Percentiles rank a stretch among this genome's conserved stretches.
These are phyloP conservation scores for Handroanthus guayacan DNA, from an alignment of 257 asterid genomes.

Conservation along the genomic window DNA sequence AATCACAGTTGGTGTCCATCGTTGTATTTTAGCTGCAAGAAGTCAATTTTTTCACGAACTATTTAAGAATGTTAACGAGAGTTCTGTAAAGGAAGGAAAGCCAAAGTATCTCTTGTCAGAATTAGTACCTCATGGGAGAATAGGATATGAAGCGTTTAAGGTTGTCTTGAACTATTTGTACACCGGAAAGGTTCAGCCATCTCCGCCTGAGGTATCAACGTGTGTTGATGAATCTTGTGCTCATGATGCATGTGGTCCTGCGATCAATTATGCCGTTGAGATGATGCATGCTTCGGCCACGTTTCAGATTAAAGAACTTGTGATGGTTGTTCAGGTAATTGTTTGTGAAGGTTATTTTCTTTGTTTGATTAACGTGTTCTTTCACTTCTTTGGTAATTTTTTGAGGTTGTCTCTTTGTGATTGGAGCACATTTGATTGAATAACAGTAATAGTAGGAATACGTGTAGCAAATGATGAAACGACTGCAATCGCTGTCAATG, in stretches of 20 bases:
- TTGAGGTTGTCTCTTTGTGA: neutral
- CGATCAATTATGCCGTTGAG: conserved; percentile 75
- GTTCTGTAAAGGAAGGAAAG: conserved; percentile 51
- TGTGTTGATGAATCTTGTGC: conserved; percentile 82
- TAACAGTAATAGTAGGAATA: neutral
- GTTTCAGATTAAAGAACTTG: conserved; percentile 84
- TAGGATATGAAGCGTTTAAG: conserved; percentile 67
- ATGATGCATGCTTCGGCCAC: conserved; percentile 86
- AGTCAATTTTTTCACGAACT: conserved; percentile 60
- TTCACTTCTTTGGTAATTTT: neutral
- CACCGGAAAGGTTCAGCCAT: conserved; percentile 69
- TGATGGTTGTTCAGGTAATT: conserved; percentile 71
- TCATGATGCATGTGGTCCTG: conserved; percentile 89
- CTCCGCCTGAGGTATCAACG: conserved; percentile 75
- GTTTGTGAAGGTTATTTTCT: neutral
- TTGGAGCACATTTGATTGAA: conserved; percentile 7
- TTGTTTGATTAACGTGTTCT: neutral
- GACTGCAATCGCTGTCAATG: no score
- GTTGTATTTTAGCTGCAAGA: conserved; percentile 69
- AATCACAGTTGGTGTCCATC: conserved; percentile 52
- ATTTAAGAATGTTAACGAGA: conserved; percentile 43
- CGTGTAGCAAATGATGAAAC: neutral
- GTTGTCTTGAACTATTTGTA: conserved; percentile 60
- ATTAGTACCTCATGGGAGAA: conserved; percentile 56
- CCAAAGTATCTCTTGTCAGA: conserved; percentile 63